Percentiles rank a stretch among this genome's conserved stretches.
These are phyloP conservation scores for Bryum argenteum DNA, from an alignment of 225 moss, liverwort and hornwort genomes.

Conservation along the genomic window DNA sequence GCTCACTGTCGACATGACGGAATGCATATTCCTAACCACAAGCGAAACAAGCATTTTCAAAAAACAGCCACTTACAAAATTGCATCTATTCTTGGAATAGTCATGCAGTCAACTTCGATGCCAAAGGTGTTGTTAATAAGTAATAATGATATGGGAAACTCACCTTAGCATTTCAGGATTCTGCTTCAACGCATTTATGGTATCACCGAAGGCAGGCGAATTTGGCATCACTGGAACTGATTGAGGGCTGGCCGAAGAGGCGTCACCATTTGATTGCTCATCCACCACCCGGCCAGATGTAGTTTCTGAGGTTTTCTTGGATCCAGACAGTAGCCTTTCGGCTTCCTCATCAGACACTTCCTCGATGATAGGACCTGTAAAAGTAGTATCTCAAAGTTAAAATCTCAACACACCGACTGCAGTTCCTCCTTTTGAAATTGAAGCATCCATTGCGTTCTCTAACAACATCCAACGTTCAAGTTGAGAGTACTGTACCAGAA, in stretches of 20 bases:
- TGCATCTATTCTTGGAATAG: background rate
- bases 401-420: background rate
- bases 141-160: conserved; percentile 14
- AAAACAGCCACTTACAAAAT: background rate
- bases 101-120: background rate
- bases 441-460: conserved; percentile 6
- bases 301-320: conserved; percentile 18
- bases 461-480: background rate
- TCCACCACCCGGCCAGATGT: conserved; percentile 28
- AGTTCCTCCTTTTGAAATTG: conserved; percentile 6
- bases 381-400: conserved; percentile 24
- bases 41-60: conserved; percentile 10
- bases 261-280: conserved; percentile 42
- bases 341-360: conserved; percentile 85
- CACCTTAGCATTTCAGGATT: conserved; percentile 94
- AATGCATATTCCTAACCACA: conserved; percentile 78
- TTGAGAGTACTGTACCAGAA: conserved; percentile 52
- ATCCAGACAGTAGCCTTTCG: conserved; percentile 53
- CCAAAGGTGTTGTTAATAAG: background rate
- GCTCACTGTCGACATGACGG: conserved; percentile 79
- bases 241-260: conserved; percentile 43
- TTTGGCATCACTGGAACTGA: conserved; percentile 46
- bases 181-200: conserved; percentile 61
- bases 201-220: conserved; percentile 60
- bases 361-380: conserved; percentile 83